Evolutionary conservation across 2,329 filamentous ascomycete genomes (phyloP), one percentile per base, ranked within the genome.

Genomic region (Sordariomycetes sp.): DNA sequence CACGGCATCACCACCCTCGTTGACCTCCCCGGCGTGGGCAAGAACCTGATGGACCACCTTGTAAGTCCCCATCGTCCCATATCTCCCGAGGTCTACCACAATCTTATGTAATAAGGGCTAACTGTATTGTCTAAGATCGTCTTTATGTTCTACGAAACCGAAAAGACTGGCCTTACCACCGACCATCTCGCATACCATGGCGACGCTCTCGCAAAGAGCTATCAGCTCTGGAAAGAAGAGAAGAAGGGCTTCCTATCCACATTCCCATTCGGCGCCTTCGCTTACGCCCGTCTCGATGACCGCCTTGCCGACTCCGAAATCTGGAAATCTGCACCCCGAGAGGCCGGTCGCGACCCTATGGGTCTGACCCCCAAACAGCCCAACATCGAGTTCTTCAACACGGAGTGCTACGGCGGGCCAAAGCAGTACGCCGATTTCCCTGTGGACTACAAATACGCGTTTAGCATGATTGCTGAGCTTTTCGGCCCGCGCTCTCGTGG

Each of bases 261-360:
- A 0, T 79, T 80, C 44, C 75, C 75, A 8, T 81, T 80, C 34
- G 76, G 76, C 26, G 63, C 64, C 9, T 79, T 80, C 34, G 74
- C 67, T 9, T 82, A 66, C 43, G 69, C 75, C 6, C 66, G 76
- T n/a, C 58, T 81, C 0, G 73, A 79, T 38, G 65, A 75, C 8
- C 69, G 75, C 6, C 63, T 81, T 1, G 55, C 63, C 30, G 59
- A 74, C 42, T 67, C 68, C 1, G 57, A 64, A 4, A 44, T 74
- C 6, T 81, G 76, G 76, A 59, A 59, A 3, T 54, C 60, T 5
- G 68, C 72, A 1, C 54, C 61, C 0, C 59, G 66, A 6, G 34
- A 55, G 23, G 50, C 60, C 18, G 70, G 69, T 4, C 69, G 75
- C 5, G 77, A 81, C 43, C 73, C 77, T 0, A 80, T 82, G 75